These are phyloP conservation scores for Phialophora chinensis DNA, from an alignment of 2,329 filamentous ascomycete genomes.

Conservation along the genomic window DNA sequence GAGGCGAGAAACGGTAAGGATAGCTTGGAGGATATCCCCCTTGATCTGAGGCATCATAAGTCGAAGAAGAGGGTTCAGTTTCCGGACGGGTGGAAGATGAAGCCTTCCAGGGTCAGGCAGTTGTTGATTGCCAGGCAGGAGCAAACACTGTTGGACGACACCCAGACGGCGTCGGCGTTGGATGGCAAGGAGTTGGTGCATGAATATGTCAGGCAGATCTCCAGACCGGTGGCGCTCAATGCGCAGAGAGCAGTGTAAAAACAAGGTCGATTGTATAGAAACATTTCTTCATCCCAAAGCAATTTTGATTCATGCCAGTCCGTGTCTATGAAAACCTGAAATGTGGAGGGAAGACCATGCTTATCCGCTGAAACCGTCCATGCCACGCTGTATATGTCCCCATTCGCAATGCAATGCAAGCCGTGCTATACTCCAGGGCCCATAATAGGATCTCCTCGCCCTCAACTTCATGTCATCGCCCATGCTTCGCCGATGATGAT, in stretches of 20 bases:
- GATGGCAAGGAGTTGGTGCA: conserved; percentile 36
- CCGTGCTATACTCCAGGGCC: not conserved
- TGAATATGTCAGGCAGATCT: conserved; percentile 29
- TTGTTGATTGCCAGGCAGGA: conserved; percentile 57
- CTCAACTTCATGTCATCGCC: not conserved
- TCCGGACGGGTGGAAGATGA: conserved; percentile 83
- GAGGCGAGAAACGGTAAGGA: conserved; percentile 80
- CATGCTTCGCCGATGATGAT: not conserved
- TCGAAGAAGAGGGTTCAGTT: conserved; percentile 72
- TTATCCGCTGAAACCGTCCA: not conserved
- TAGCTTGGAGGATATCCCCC: conserved; percentile 84
- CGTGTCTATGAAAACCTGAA: not conserved
- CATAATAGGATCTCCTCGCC: not conserved
- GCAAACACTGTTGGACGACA: conserved; percentile 62
- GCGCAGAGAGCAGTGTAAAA: conserved; percentile 28
- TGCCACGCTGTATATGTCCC: not conserved
- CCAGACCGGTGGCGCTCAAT: conserved; percentile 7
- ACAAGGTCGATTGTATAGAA: not conserved
- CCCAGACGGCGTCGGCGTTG: conserved; percentile 42
- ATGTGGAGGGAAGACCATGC: conserved; percentile 4
- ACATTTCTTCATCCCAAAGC: not conserved
- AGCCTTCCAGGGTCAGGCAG: conserved; percentile 43
- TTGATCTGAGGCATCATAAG: conserved; percentile 85
- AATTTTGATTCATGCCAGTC: not conserved
- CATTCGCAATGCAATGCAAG: not conserved